Conservation (phyloP, 805 yeast species). For the Lachancea thermotolerans region DNA sequence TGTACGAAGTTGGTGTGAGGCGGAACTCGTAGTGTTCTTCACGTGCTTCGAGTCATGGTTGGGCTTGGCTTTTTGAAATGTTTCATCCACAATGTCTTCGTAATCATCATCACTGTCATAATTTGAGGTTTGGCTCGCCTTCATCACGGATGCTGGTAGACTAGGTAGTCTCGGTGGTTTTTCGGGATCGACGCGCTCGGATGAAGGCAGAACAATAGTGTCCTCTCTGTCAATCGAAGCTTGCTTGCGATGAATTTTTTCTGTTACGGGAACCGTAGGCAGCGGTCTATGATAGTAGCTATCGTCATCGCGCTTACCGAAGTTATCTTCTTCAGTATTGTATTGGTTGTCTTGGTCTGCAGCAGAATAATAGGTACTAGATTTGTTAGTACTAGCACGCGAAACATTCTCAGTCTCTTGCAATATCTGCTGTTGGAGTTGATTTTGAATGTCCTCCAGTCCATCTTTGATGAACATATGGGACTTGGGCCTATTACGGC, state of each 20-base stretch:
- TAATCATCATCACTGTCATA: constrained; percentile 15
- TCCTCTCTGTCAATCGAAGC: constrained; percentile 1
- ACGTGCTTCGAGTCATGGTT: neutral
- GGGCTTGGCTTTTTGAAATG: neutral
- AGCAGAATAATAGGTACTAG: constrained; percentile 26
- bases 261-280: constrained; percentile 16
- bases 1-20: neutral
- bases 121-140: neutral
- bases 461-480: constrained; percentile 21
- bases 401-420: constrained; percentile 2
- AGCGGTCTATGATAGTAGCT: constrained; percentile 20
- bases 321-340: constrained; percentile 2
- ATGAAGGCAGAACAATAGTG: constrained; percentile 1
- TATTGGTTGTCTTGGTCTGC: constrained; percentile 11
- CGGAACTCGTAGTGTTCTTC: neutral
- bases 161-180: constrained; percentile 7
- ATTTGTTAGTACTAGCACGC: constrained; percentile 8
- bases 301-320: constrained; percentile 12
- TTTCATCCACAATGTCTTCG: constrained; percentile 16
- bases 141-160: constrained; percentile 1
- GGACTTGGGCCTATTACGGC: constrained; percentile 28
- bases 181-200: neutral
- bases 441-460: constrained; percentile 17
- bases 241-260: constrained; percentile 1
- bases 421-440: constrained; percentile 15